phyloP scores from a whole-genome alignment of 2,329 filamentous ascomycete species.

The Phoma sp. region DNA sequence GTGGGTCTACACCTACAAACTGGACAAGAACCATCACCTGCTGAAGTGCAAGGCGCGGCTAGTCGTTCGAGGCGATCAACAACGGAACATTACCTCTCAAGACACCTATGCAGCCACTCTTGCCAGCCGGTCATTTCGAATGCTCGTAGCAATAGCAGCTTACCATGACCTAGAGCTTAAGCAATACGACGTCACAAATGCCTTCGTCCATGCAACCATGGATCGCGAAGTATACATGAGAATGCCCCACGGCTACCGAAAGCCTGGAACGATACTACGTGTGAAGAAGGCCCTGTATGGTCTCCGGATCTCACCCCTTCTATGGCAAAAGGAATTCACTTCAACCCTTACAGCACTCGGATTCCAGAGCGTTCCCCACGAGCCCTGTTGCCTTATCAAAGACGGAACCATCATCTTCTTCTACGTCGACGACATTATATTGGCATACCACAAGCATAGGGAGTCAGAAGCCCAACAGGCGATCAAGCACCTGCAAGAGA shows the following conservation, averaged over 20 bases:
- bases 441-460: neutral
- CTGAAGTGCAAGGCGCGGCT: too few relatives aligned
- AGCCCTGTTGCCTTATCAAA: constrained; percentile 17
- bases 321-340: constrained; percentile 8
- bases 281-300: constrained; percentile 13
- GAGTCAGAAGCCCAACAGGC: neutral
- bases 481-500: neutral
- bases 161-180: constrained; percentile 1
- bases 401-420: too few relatives aligned
- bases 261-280: neutral
- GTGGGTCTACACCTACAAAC: too few relatives aligned
- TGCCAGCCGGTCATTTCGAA: too few relatives aligned
- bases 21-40: too few relatives aligned
- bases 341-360: neutral
- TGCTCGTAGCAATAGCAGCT: neutral
- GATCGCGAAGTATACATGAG: constrained; percentile 6
- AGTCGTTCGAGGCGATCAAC: too few relatives aligned
- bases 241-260: too few relatives aligned
- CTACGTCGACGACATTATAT: too few relatives aligned
- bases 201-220: constrained; percentile 8
- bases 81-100: too few relatives aligned
- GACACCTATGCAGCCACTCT: too few relatives aligned
- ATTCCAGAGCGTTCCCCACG: constrained; percentile 7
- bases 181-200: constrained; percentile 12
- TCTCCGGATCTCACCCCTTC: constrained; percentile 7